Evolutionary conservation across 495 filamentous ascomycete genomes (phyloP), one percentile per base, ranked within the genome.

Genomic region (Hyaloscypha finlandica): DNA sequence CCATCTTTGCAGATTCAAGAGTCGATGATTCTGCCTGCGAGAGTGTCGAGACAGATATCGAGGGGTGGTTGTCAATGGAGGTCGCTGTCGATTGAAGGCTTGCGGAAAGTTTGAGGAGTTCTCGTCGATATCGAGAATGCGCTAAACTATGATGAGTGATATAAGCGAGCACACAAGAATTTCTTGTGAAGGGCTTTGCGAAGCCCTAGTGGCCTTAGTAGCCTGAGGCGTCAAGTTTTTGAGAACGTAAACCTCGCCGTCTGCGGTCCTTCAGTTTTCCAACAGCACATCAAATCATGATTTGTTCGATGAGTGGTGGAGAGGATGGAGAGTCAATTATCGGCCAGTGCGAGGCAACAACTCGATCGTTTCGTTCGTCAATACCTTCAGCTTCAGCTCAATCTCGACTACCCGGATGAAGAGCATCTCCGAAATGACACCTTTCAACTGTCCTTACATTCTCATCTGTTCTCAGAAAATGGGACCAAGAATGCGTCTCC

Each of bases 1-100:
- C 88, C 95, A 97, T 98, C 79, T 80, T 92, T 83, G 80, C 76
- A 77, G 73, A 8, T 68, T 53, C 25, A 31, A 30, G 39, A 37
- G 51, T 60, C 56, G 59, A 67, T 69, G 51, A 12, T 62, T 68
- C 69, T 71, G 66, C 64, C 67, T 67, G 8, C 64, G 67, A 67
- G 30, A 59, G n/a, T 53, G 62, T 69, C 66, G 66, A 62, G 70
- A 72, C 64, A 72, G 68, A 64, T 56, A 29, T 68, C 67, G 70
- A 35, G 48, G 25, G 30, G 57, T 56, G 59, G 45, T 60, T 64
- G 64, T 70, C 66, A 65, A 62, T 68, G 65, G 48, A 56, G 63
- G 64, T 73, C 70, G 70, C 68, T 68, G 66, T 61, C 70, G 70
- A 69, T 67, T 55, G 45, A 63, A 60, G 39, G 55, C 51, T 58